Evolutionary conservation across 2,329 filamentous ascomycete genomes (phyloP), one percentile per base, ranked within the genome.

Genomic region (Talaromyces sp.): DNA sequence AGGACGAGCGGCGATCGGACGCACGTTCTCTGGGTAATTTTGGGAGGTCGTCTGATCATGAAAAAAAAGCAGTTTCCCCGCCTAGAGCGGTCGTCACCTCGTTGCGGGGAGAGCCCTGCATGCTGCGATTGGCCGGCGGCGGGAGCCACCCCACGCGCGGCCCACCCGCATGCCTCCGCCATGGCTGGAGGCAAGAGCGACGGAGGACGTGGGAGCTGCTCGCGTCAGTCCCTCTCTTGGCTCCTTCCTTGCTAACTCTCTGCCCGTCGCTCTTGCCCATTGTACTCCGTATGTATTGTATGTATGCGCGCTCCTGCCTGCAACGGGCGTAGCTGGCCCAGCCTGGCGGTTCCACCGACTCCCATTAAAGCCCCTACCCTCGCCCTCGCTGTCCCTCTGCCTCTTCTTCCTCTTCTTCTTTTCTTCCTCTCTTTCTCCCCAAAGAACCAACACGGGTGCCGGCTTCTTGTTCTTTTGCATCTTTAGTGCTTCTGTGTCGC

Each of bases 21-120:
- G 19, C 44, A 47, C 44, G 44, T 25, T 47, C 44, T 47, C 44
- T 22, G 7, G 11, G 42, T 28, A 51, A 51, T 57, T 55, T 59
- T 54, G 27, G 42, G 25, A 53, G 70, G 70, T 71, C 70, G 68
- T 68, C 69, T 71, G 70, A 71, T 71, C 69, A 71, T 58, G 65
- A 71, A 70, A 72, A 71, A 67, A 64, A 61, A 25, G 44, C 9
- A 47, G 44, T 25, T 47, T 15, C 44, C 44, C 44, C 44, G 44
- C 44, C 44, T 25, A 47, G 44, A 47, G 44, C 44, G 44, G 44
- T 47, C 44, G 44, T 25, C 44, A 47, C 22, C 11, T 19, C 25
- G 27, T 44, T 42, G 55, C 33, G 39, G 36, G 42, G 56, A 22
- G 56, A 51, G 47, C 30, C 28, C 47, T 52, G 56, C 11, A 25